Conservation (phyloP, 495 filamentous ascomycete species). For the Geoglossum glabrum region DNA sequence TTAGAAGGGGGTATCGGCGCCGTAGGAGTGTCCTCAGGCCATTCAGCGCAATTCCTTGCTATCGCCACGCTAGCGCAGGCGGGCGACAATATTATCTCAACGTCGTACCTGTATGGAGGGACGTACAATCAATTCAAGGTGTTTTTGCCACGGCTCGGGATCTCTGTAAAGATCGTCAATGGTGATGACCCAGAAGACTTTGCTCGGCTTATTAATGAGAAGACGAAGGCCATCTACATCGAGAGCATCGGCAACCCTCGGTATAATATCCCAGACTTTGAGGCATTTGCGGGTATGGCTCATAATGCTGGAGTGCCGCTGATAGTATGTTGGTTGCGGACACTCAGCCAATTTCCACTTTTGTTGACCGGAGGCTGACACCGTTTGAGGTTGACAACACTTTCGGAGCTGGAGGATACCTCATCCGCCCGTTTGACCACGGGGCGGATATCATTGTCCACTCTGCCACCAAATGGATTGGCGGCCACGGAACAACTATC, state of each 20-base stretch:
- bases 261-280: conserved; percentile 89
- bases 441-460: conserved; percentile 86
- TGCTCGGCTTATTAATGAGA: conserved; percentile 72
- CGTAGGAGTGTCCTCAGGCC: conserved; percentile 73
- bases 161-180: conserved; percentile 73
- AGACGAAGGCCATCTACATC: conserved; percentile 88
- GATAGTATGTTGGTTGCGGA: conserved; percentile 34
- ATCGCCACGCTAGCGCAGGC: conserved; percentile 63
- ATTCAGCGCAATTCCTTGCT: conserved; percentile 87
- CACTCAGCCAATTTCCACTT: too few species aligned
- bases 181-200: conserved; percentile 74
- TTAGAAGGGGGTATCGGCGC: conserved; percentile 89
- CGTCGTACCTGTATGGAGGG: conserved; percentile 84
- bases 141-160: conserved; percentile 65
- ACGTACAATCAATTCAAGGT: conserved; percentile 99
- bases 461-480: conserved; percentile 97
- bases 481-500: conserved; percentile 91
- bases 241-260: conserved; percentile 92
- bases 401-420: conserved; percentile 94
- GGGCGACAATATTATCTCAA: conserved; percentile 91
- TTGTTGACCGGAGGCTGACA: too few species aligned
- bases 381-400: conserved; percentile 67
- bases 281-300: conserved; percentile 59
- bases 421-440: conserved; percentile 71
- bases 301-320: conserved; percentile 69